A percentile compares a stretch with the other conserved stretches of the same genome.
Conservation (phyloP, 495 filamentous ascomycete genomes). For the Penicillium verhagenii region DNA sequence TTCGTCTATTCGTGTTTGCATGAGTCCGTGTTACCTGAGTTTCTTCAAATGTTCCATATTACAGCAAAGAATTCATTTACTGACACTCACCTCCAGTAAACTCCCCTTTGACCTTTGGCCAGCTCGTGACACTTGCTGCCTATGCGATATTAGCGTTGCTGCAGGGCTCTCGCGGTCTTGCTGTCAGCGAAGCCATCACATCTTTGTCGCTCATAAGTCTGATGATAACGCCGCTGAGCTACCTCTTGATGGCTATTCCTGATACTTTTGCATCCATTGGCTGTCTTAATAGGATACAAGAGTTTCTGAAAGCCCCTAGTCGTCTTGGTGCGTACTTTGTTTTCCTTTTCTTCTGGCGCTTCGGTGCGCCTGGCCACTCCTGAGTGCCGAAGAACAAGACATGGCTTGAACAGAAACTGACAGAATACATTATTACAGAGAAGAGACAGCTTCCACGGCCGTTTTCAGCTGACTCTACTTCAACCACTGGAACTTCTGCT, state of each 20-base stretch:
- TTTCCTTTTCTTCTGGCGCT: not conserved
- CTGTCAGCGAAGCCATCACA: constrained; percentile 17
- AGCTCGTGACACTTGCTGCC: constrained; percentile 19
- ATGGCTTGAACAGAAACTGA: too few species aligned
- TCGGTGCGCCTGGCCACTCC: too few species aligned
- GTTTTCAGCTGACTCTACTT: not conserved
- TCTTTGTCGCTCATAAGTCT: constrained; percentile 19
- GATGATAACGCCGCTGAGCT: constrained; percentile 15
- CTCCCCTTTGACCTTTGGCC: constrained; percentile 10
- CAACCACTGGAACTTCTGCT: not conserved
- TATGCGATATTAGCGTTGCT: constrained; percentile 19
- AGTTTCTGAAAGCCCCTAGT: constrained; percentile 13
- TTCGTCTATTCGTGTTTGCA: constrained; percentile 13
- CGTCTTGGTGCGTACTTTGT: constrained; percentile 7
- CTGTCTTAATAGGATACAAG: constrained; percentile 19
- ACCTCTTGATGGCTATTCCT: constrained; percentile 16
- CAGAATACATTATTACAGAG: not conserved
- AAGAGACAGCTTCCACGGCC: constrained; percentile 7
- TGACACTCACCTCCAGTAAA: constrained; percentile 14
- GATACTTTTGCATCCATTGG: constrained; percentile 23
- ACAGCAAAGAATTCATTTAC: not conserved
- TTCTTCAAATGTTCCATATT: not conserved
- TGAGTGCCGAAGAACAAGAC: too few species aligned
- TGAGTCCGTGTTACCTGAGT: not conserved
- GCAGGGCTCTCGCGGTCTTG: constrained; percentile 14